These are phyloP conservation scores for Purshia tridentata DNA, from an alignment of 306 rosid genomes.

Conservation along the genomic window DNA sequence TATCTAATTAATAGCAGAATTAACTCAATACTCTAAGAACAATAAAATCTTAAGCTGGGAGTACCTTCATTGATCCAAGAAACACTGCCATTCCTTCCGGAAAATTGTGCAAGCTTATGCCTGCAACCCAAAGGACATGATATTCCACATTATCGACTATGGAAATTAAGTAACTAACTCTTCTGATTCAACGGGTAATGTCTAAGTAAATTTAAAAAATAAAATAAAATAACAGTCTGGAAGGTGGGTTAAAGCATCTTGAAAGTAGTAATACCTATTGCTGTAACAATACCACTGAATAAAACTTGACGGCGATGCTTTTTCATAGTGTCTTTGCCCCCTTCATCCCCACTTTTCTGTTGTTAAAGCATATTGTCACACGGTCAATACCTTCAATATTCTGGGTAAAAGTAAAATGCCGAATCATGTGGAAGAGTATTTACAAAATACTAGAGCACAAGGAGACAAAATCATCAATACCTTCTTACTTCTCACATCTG, in stretches of 20 bases:
- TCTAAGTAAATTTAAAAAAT: background rate
- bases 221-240: slow-evolving; percentile 9
- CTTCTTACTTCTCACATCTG: slow-evolving; percentile 68
- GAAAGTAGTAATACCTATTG: slow-evolving; percentile 60
- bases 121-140: slow-evolving; percentile 38
- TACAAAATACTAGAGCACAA: slow-evolving; percentile 13
- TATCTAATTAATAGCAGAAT: slow-evolving; percentile 4
- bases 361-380: slow-evolving; percentile 40
- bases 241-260: slow-evolving; percentile 25
- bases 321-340: slow-evolving; percentile 82
- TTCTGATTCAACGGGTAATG: background rate
- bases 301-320: slow-evolving; percentile 93
- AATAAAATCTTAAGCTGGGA: background rate
- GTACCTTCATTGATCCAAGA: slow-evolving; percentile 96
- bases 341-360: slow-evolving; percentile 75
- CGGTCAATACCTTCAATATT: slow-evolving; percentile 32
- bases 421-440: slow-evolving; percentile 21
- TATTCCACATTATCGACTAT: background rate
- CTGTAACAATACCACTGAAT: slow-evolving; percentile 82
- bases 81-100: slow-evolving; percentile 99
- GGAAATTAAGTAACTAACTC: background rate
- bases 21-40: slow-evolving; percentile 6
- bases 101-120: slow-evolving; percentile 97
- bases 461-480: slow-evolving; percentile 34
- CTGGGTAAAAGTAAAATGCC: slow-evolving; percentile 20